A percentile compares a stretch with the other conserved stretches of the same genome.
These are phyloP conservation scores for Grigorovia jiainica DNA, from an alignment of 805 yeast species.

Conservation along the genomic window DNA sequence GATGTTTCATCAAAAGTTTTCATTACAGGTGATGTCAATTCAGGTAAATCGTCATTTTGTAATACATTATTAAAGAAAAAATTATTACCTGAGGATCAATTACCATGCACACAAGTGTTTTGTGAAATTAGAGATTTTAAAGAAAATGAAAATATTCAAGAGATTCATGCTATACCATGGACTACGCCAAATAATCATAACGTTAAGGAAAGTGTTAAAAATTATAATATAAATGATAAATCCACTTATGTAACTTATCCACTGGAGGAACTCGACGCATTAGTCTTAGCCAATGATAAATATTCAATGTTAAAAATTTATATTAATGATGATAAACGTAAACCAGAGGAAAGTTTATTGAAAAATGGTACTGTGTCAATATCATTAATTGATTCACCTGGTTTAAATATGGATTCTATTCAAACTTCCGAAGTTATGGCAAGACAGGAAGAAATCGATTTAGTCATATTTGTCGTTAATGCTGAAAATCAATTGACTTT, in stretches of 20 bases:
- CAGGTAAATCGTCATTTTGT: slow-evolving; percentile 95
- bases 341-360: slow-evolving; percentile 61
- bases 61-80: slow-evolving; percentile 74
- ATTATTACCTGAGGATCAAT: slow-evolving; percentile 89
- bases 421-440: slow-evolving; percentile 93
- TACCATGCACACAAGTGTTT: slow-evolving; percentile 93
- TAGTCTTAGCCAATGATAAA: slow-evolving; percentile 66
- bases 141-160: slow-evolving; percentile 68
- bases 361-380: slow-evolving; percentile 90
- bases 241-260: slow-evolving; percentile 51
- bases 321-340: slow-evolving; percentile 52
- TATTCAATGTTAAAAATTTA: slow-evolving; percentile 73
- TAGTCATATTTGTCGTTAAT: slow-evolving; percentile 90
- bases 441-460: slow-evolving; percentile 92
- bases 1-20: slow-evolving; percentile 90
- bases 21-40: slow-evolving; percentile 92
- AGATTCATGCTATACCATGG: slow-evolving; percentile 78
- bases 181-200: slow-evolving; percentile 11
- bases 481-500: slow-evolving; percentile 94
- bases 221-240: slow-evolving; percentile 40
- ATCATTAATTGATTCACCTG: slow-evolving; percentile 93
- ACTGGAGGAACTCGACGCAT: slow-evolving; percentile 48
- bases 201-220: slow-evolving; percentile 19
- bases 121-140: slow-evolving; percentile 86
- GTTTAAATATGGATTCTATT: slow-evolving; percentile 83